These are phyloP conservation scores for Biscogniauxia marginata DNA, from an alignment of 2,329 filamentous ascomycete genomes.

Conservation along the genomic window DNA sequence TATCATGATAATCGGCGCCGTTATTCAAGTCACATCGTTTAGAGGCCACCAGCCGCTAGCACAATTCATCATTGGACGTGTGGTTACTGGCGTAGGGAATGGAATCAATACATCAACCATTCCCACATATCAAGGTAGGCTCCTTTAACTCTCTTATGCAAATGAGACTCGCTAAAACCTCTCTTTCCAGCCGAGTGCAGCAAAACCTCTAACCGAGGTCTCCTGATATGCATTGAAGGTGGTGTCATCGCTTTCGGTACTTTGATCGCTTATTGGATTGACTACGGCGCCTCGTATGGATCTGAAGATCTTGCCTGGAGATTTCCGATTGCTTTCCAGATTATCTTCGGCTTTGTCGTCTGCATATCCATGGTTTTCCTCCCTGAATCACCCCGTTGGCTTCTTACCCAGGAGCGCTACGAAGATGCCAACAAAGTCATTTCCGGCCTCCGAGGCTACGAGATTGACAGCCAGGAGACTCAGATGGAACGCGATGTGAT, in stretches of 20 bases:
- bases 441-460: conserved; percentile 37
- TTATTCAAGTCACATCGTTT: conserved; percentile 50
- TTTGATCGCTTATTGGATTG: conserved; percentile 48
- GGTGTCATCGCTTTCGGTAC: conserved; percentile 46
- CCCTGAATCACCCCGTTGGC: conserved; percentile 47
- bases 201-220: conserved; percentile 42
- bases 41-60: conserved; percentile 29
- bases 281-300: conserved; percentile 48
- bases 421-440: conserved; percentile 40
- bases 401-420: conserved; percentile 47
- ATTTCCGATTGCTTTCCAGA: conserved; percentile 53
- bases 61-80: conserved; percentile 46
- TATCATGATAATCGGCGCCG: conserved; percentile 60
- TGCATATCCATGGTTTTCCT: conserved; percentile 43
- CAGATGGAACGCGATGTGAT: conserved; percentile 59
- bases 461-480: conserved; percentile 55
- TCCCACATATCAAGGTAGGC: conserved; percentile 43
- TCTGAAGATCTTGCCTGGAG: conserved; percentile 49
- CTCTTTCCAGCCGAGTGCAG: conserved; percentile 39
- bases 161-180: conserved; percentile 5
- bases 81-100: conserved; percentile 51
- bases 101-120: conserved; percentile 47
- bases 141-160: neutral
- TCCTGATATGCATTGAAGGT: conserved; percentile 45
- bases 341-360: conserved; percentile 44